These are phyloP conservation scores for Xylaria sp. DNA, from an alignment of 2,329 filamentous ascomycete genomes.

Conservation along the genomic window DNA sequence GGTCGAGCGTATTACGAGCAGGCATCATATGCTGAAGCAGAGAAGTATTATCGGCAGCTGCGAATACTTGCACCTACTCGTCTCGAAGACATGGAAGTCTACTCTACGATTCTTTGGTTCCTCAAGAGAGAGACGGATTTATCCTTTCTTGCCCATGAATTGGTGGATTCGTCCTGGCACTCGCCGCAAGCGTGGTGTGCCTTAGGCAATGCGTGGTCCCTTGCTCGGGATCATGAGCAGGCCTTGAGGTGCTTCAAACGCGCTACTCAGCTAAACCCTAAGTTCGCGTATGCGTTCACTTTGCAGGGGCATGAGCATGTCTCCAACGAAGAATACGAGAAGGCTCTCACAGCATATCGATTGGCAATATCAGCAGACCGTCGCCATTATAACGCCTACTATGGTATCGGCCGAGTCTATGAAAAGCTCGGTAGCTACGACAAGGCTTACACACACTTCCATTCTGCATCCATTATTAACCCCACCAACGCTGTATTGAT, in stretches of 20 bases:
- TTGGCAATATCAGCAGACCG: slow-evolving; percentile 86
- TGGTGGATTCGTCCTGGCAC: slow-evolving; percentile 86
- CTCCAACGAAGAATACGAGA: slow-evolving; percentile 96
- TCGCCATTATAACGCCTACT: slow-evolving; percentile 98
- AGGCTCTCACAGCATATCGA: slow-evolving; percentile 88
- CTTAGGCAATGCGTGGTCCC: slow-evolving; percentile 92
- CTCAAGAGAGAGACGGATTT: slow-evolving; percentile 91
- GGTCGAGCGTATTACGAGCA: slow-evolving; percentile 93
- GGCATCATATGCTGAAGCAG: slow-evolving; percentile 84
- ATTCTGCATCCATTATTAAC: slow-evolving; percentile 88
- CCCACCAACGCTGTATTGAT: slow-evolving; percentile 92
- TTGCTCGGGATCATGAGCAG: slow-evolving; percentile 92
- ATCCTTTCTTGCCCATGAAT: slow-evolving; percentile 89
- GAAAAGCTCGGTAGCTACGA: slow-evolving; percentile 92
- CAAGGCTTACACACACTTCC: slow-evolving; percentile 91
- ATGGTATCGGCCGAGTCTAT: slow-evolving; percentile 84
- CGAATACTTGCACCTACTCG: slow-evolving; percentile 83
- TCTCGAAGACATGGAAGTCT: slow-evolving; percentile 96
- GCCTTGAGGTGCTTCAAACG: slow-evolving; percentile 94
- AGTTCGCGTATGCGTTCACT: slow-evolving; percentile 95
- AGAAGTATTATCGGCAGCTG: slow-evolving; percentile 84
- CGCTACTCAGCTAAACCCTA: slow-evolving; percentile 88
- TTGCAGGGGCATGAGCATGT: slow-evolving; percentile 96
- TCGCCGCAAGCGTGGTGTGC: slow-evolving; percentile 97
- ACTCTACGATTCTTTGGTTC: slow-evolving; percentile 99